A percentile compares a stretch with the other conserved stretches of the same genome.
Evolutionary conservation across 2,329 filamentous ascomycete genomes (phyloP).

Genomic region (Colletotrichum lentis): DNA sequence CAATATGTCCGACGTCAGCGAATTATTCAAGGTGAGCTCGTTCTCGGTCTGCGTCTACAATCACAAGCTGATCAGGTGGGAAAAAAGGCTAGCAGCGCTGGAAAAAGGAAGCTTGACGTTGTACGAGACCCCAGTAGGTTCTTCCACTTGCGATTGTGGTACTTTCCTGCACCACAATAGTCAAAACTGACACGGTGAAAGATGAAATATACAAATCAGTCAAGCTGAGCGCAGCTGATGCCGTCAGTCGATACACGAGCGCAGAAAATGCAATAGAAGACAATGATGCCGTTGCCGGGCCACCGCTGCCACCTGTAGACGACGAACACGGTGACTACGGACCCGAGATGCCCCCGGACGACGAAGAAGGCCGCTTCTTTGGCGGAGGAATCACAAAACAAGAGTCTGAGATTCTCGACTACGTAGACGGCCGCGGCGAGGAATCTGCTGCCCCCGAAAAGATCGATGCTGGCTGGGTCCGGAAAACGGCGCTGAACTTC

Average conservation of each 20-base stretch:
- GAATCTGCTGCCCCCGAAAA: conserved; percentile 67
- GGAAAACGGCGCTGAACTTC: conserved; percentile 81
- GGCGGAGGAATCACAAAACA: conserved; percentile 86
- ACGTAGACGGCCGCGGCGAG: conserved; percentile 68
- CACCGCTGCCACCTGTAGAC: conserved; percentile 56
- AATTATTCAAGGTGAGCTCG: conserved; percentile 63
- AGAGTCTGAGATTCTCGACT: conserved; percentile 86
- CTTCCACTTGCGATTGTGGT: too few relatives aligned
- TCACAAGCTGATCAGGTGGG: conserved; percentile 39
- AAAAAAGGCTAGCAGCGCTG: conserved; percentile 57
- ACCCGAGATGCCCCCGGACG: conserved; percentile 58
- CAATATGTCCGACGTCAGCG: conserved; percentile 65
- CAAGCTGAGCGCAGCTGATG: conserved; percentile 57
- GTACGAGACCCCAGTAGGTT: conserved; percentile 68
- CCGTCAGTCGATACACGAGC: conserved; percentile 54
- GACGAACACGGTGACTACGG: conserved; percentile 55
- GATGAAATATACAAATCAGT: conserved; percentile 71
- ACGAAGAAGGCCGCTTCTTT: conserved; percentile 95
- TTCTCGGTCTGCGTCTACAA: background rate
- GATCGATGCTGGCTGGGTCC: conserved; percentile 84
- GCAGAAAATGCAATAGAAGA: conserved; percentile 56
- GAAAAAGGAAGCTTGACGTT: conserved; percentile 71
- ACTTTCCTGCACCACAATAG: background rate
- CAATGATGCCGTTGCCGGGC: conserved; percentile 59
- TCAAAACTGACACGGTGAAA: conserved; percentile 42